A percentile compares a stretch with the other conserved stretches of the same genome.
These are phyloP conservation scores for Pseudogymnoascus sp. DNA, from an alignment of 2,329 filamentous ascomycete genomes.

Conservation along the genomic window DNA sequence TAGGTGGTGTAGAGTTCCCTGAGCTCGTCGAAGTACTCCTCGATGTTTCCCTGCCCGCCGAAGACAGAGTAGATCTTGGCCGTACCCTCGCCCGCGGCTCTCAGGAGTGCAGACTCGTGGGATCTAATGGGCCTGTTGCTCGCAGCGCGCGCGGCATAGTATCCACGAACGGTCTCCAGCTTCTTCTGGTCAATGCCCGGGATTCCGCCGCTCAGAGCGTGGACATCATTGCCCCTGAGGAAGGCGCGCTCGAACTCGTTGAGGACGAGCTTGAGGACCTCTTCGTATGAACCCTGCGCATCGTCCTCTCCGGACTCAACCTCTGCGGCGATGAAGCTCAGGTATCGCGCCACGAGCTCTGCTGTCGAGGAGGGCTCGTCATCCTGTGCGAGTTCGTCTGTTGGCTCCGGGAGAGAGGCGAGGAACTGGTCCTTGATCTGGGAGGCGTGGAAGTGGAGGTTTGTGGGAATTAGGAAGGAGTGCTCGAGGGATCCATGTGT, in stretches of 20 bases:
- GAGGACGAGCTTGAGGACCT: constrained; percentile 83
- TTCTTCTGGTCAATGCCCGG: constrained; percentile 93
- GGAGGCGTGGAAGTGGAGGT: constrained; percentile 89
- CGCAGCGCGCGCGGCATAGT: constrained; percentile 81
- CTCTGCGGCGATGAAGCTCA: constrained; percentile 81
- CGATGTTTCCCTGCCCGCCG: constrained; percentile 95
- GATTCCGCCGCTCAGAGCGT: constrained; percentile 74
- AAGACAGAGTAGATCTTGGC: constrained; percentile 90
- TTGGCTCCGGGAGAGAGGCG: constrained; percentile 75
- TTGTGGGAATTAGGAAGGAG: constrained; percentile 89
- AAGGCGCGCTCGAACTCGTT: constrained; percentile 97
- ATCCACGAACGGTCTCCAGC: constrained; percentile 77
- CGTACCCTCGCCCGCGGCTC: constrained; percentile 74
- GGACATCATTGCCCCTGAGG: constrained; percentile 90
- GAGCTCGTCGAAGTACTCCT: constrained; percentile 98
- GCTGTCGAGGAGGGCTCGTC: constrained; percentile 95
- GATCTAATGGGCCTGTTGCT: constrained; percentile 79
- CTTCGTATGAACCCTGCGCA: constrained; percentile 76
- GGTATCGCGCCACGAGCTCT: constrained; percentile 87
- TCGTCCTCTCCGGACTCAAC: constrained; percentile 91
- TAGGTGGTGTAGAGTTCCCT: constrained; percentile 88
- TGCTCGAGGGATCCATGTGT: constrained; percentile 93
- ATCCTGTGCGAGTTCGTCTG: constrained; percentile 94
- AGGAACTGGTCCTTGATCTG: constrained; percentile 89
- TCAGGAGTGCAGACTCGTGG: constrained; percentile 86